phyloP scores from a whole-genome alignment of 73 alveolate species.

The Stentor roeselii region DNA sequence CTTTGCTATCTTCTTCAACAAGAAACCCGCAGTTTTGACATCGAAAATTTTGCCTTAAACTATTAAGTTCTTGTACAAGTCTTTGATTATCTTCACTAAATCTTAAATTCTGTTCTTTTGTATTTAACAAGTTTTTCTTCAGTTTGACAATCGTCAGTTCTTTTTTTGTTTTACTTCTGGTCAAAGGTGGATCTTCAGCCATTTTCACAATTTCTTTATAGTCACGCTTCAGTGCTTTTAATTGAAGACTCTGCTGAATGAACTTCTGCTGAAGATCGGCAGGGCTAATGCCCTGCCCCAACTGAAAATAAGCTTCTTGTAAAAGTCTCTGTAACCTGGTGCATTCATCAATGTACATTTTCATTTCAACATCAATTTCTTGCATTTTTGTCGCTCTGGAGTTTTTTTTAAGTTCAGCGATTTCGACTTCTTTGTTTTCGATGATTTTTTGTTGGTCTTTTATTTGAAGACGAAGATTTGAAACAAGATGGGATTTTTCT shows the following conservation, averaged over 20 bases:
- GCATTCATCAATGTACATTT: slow-evolving; percentile 64
- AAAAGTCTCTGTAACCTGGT: slow-evolving; percentile 45
- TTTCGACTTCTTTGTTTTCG: slow-evolving; percentile 6
- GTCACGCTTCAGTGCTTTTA: not conserved
- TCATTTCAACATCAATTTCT: slow-evolving; percentile 58
- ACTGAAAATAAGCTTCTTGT: slow-evolving; percentile 38
- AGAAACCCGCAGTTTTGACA: not conserved
- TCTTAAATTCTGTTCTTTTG: not conserved
- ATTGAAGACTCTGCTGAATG: slow-evolving; percentile 6
- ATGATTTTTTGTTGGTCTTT: slow-evolving; percentile 12
- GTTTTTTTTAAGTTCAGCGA: slow-evolving; percentile 42
- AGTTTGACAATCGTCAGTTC: not conserved
- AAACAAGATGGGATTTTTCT: slow-evolving; percentile 32
- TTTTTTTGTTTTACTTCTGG: not conserved
- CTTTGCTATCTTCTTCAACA: not conserved
- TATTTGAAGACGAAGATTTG: slow-evolving; percentile 14
- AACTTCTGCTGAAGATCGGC: slow-evolving; percentile 1
- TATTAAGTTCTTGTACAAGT: not conserved
- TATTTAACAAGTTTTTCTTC: not conserved
- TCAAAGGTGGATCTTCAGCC: slow-evolving; percentile 8
- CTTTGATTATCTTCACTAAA: not conserved
- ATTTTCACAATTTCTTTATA: not conserved
- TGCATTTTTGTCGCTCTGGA: slow-evolving; percentile 46
- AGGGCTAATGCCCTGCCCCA: not conserved
- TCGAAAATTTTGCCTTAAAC: not conserved